Conservation (phyloP, 1,284 basidiomycete species). For the Marasmius fiardii region DNA sequence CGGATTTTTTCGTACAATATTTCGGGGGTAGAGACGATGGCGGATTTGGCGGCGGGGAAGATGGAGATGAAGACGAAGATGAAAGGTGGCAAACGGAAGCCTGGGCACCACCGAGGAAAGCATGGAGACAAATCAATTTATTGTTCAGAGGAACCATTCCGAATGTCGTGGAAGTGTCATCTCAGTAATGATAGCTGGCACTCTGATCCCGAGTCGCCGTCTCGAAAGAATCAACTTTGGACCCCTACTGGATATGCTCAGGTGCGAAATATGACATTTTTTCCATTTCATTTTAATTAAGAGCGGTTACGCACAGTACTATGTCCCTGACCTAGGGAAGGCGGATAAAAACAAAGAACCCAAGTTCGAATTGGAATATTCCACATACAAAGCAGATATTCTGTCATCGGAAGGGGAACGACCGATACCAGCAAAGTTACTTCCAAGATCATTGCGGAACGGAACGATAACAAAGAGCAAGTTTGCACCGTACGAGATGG, state of each 20-base stretch:
- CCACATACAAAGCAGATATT: constrained; percentile 55
- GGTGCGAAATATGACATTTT: constrained; percentile 36
- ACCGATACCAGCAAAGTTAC: constrained; percentile 62
- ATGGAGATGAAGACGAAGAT: constrained; percentile 25
- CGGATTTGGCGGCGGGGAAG: constrained; percentile 19
- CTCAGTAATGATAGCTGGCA: constrained; percentile 53
- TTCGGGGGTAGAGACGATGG: constrained; percentile 36
- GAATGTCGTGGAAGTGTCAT: constrained; percentile 57
- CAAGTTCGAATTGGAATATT: constrained; percentile 75
- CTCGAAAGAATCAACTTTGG: constrained; percentile 66
- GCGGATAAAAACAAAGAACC: constrained; percentile 55
- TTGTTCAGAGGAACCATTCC: constrained; percentile 51
- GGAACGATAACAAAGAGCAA: constrained; percentile 41
- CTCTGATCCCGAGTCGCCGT: constrained; percentile 64
- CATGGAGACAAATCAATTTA: constrained; percentile 38
- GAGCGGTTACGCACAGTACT: constrained; percentile 51
- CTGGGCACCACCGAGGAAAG: constrained; percentile 44
- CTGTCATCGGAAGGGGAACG: constrained; percentile 33
- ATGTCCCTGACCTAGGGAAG: constrained; percentile 64
- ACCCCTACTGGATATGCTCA: constrained; percentile 81
- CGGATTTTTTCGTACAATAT: constrained; percentile 82
- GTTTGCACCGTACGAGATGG: constrained; percentile 69
- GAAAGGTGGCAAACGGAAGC: constrained; percentile 33
- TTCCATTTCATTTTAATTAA: constrained; percentile 11
- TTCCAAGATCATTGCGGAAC: constrained; percentile 56